Evolutionary conservation across 768 basidiomycete genomes (phyloP), one percentile per base, ranked within the genome.

Genomic region (Leucocoprinus leucothites): DNA sequence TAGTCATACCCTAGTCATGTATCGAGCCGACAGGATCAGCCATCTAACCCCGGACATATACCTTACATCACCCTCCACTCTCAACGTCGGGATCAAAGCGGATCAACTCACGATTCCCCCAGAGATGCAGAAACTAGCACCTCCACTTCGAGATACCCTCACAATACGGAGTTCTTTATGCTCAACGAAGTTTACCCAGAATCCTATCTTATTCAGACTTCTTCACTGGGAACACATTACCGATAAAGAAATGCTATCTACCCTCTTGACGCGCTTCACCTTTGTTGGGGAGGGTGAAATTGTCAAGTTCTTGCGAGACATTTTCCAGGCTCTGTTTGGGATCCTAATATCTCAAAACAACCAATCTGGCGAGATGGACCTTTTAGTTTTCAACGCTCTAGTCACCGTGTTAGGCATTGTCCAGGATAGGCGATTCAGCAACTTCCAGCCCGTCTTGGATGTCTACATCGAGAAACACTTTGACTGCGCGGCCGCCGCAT

Each of bases 211-310:
- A 3, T 78, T 94, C 46, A 82, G 82, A 58, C 70, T 97, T 45
- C 73, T 96, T 50, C 82, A 82, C 60, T 97, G 94, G 95, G 85
- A 91, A 64, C 77, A 78, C 47, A 18, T 43, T 13, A 72, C 92
- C 1, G 84, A 89, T 56, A 79, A 81, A 54, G 85, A 87, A 8
- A 67, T 82, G 9, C 78, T 98, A 16, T 76, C 85, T 3, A 80
- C 84, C 0, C 82, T 91, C 11, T 81, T 98, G 51, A 78, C 80
- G 58, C 86, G 91, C 69, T 93, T 98, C 68, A 87, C 88, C 2
- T 98, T 94, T 66, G 94, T 94, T 16, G 87, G 90, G 8, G 95
- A 98, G 69, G 87, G 91, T 16, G 95, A 98, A 71, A 93, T 95
- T 34, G 89, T 95, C 68, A 95, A 94, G 68, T 95, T 94, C 68